phyloP scores from a whole-genome alignment of 768 basidiomycete genomes.

The Leccinum aurantiacum region DNA sequence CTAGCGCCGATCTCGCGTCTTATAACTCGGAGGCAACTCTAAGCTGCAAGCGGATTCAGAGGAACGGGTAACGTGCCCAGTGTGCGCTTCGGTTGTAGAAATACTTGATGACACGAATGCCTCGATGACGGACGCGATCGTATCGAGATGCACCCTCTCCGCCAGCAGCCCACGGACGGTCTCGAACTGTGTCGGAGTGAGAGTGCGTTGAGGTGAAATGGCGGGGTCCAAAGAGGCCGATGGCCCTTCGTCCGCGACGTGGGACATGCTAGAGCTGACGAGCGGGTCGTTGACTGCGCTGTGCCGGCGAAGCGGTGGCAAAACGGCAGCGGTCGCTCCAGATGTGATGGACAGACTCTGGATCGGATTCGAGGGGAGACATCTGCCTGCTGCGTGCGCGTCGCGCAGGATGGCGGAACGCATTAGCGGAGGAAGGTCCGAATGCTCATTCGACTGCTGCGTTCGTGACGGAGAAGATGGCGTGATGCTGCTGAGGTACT shows the following conservation, averaged over 20 bases:
- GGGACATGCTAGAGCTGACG: not conserved
- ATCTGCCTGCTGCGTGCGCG: constrained; percentile 2
- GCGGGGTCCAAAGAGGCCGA: not conserved
- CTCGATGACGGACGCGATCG: too few species aligned
- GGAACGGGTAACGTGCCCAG: too few species aligned
- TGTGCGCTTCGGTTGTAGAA: too few species aligned
- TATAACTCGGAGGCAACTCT: too few species aligned
- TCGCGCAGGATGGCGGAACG: constrained; percentile 15
- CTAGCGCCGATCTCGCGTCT: too few species aligned
- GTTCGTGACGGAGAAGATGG: not conserved
- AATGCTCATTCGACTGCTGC: not conserved
- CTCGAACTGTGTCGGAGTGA: too few species aligned
- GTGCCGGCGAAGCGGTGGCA: constrained; percentile 6
- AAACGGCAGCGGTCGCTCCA: not conserved
- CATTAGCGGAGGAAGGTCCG: constrained; percentile 1
- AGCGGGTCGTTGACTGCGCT: not conserved
- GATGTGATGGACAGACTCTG: not conserved
- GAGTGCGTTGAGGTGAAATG: not conserved
- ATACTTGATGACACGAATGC: too few species aligned
- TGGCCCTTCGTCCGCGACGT: not conserved
- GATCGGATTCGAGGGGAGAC: not conserved
- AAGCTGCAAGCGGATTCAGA: too few species aligned
- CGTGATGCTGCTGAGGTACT: too few species aligned
- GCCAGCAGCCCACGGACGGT: too few species aligned
- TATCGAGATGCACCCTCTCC: too few species aligned